Evolutionary conservation across 2,329 filamentous ascomycete genomes (phyloP).

Genomic region (Monosporascus cannonballus): DNA sequence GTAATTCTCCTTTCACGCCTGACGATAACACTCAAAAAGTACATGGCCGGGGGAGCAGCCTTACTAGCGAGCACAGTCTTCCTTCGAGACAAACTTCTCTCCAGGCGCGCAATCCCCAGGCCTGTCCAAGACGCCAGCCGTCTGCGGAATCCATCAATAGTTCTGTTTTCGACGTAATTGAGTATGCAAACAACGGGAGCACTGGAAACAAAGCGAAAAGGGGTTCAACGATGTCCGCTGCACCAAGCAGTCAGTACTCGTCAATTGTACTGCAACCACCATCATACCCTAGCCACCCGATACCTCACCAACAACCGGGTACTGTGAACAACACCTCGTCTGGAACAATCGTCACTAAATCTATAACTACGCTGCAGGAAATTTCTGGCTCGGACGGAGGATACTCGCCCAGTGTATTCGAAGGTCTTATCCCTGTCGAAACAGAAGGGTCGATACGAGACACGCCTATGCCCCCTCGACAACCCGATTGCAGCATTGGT

Average conservation of each 20-base stretch:
- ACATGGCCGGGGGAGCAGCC: slow-evolving; percentile 8
- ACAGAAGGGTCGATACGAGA: slow-evolving; percentile 16
- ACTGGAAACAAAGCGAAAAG: slow-evolving; percentile 13
- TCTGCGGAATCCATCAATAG: slow-evolving; percentile 31
- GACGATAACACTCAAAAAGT: slow-evolving; percentile 11
- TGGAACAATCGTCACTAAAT: slow-evolving; percentile 10
- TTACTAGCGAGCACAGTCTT: slow-evolving; percentile 12
- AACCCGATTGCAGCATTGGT: slow-evolving; percentile 37
- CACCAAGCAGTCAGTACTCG: slow-evolving; percentile 10
- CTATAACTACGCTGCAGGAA: slow-evolving; percentile 13
- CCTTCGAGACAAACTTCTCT: slow-evolving; percentile 20
- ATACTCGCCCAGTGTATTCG: slow-evolving; percentile 13
- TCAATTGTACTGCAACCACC: slow-evolving; percentile 11
- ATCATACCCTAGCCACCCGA: slow-evolving; percentile 17
- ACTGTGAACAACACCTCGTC: slow-evolving; percentile 10
- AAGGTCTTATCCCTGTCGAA: slow-evolving; percentile 32
- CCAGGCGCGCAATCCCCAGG: slow-evolving; percentile 10
- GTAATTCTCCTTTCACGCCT: slow-evolving; percentile 13
- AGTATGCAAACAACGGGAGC: slow-evolving; percentile 18
- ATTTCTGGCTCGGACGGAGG: slow-evolving; percentile 5
- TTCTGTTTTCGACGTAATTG: slow-evolving; percentile 28
- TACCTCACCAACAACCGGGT: slow-evolving; percentile 12
- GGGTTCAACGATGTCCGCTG: slow-evolving; percentile 9
- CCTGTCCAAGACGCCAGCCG: slow-evolving; percentile 20
- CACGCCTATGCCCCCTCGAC: slow-evolving; percentile 13